Base-by-base conservation (phyloP, 106 monocot species). In the Amphibolis antarctica region DNA sequence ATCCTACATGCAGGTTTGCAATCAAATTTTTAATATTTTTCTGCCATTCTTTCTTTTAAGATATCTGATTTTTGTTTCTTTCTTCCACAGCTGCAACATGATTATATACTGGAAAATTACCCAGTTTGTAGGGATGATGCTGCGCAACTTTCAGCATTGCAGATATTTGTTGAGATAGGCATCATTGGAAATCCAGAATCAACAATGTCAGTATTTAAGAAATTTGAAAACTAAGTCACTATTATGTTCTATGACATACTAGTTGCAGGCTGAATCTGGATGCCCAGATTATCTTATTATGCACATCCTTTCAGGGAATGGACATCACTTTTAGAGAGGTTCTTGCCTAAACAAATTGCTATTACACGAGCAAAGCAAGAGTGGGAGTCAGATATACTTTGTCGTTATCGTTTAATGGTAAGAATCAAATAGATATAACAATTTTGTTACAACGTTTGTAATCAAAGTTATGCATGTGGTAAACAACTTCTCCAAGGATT, bases 121-220 rank as follows among this genome's bases (percentile, higher is more conserved):
- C 98, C 98, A 4, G 98, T 98, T 69, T 84, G 85, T 44, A 80
- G 91, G 59, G 91, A 98, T 77, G 91, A 91, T 85, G 98, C 98
- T 69, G 86, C 98, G 25, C 86, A 91, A 58, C 77, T 98, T 0
- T 80, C 91, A 63, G 91, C 91, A 45, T 78, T 98, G 60, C 98
- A 98, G 66, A 98, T 98, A 62, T 67, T 98, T 28, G 84, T 85
- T 66, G 98, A 98, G 53, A 88, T 87, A 75, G 98, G 98, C 48
- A 75, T 47, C 70, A 48, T 87, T 64, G 91, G 84, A 24, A 74
- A 83, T 73, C 98, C 91, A 18, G 91, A 98, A 59, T 79, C 79
- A 55, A 85, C 75, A 74, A 72, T 76, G 98, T 98, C 69, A 70
- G 98, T 84, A 67, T 77, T 65, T 46, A n/a, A 68, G 1, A 13